Conservation (phyloP, 495 filamentous ascomycete genomes). For the Penicillium longicatenatum region DNA sequence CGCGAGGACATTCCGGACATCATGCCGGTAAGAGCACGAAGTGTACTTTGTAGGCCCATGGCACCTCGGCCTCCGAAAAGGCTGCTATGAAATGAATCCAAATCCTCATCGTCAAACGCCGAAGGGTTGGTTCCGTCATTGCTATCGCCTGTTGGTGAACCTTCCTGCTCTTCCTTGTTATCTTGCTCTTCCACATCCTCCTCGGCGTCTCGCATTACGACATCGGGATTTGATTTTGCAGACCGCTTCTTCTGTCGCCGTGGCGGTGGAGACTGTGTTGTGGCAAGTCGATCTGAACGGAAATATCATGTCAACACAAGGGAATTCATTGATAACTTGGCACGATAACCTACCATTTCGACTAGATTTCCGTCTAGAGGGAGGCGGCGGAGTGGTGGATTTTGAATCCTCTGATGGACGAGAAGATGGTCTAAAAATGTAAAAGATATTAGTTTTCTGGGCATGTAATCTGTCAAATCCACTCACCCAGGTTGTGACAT, state of each 20-base stretch:
- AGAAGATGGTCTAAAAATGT: slow-evolving; percentile 41
- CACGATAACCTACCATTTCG: slow-evolving; percentile 43
- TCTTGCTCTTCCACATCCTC: slow-evolving; percentile 43
- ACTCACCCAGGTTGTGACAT: slow-evolving; percentile 86
- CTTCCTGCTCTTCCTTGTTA: slow-evolving; percentile 39
- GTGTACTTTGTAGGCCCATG: slow-evolving; percentile 72
- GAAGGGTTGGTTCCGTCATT: slow-evolving; percentile 55
- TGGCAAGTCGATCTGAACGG: slow-evolving; percentile 32
- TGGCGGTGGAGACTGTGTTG: slow-evolving; percentile 38
- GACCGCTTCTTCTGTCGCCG: slow-evolving; percentile 58
- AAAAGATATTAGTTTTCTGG: neutral
- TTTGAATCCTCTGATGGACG: slow-evolving; percentile 46
- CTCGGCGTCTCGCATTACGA: slow-evolving; percentile 51
- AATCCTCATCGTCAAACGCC: slow-evolving; percentile 65
- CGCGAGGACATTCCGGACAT: slow-evolving; percentile 80
- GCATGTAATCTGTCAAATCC: neutral
- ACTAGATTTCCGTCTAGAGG: slow-evolving; percentile 67
- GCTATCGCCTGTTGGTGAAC: slow-evolving; percentile 58
- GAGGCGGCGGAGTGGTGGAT: slow-evolving; percentile 47
- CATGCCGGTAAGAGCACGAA: slow-evolving; percentile 87
- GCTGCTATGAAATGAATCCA: slow-evolving; percentile 75
- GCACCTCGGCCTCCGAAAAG: slow-evolving; percentile 70
- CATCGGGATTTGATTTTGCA: slow-evolving; percentile 54
- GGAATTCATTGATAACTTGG: neutral
- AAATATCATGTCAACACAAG: neutral